phyloP scores from a whole-genome alignment of 2,329 filamentous ascomycete genomes.

The Penicillium aurantiogriseum region DNA sequence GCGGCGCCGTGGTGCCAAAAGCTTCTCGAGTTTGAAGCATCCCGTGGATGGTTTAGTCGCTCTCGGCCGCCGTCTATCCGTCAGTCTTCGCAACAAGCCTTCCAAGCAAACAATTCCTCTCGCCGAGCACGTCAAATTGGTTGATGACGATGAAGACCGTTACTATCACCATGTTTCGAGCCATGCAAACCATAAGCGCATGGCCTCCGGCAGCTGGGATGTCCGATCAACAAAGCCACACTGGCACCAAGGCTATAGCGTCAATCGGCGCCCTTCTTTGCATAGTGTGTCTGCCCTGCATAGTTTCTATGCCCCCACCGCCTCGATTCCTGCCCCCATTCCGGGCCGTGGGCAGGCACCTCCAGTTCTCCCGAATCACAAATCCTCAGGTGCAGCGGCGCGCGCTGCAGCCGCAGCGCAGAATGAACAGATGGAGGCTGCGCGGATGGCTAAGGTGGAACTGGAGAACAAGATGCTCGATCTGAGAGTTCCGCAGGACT shows the following conservation, averaged over 20 bases:
- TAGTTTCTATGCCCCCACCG: constrained; percentile 33
- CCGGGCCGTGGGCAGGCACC: constrained; percentile 40
- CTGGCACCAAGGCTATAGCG: constrained; percentile 30
- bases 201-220: constrained; percentile 27
- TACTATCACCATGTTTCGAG: constrained; percentile 17
- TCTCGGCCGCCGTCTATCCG: constrained; percentile 42
- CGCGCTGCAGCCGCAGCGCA: constrained; percentile 51
- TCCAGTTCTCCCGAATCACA: constrained; percentile 41
- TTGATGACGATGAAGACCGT: constrained; percentile 16
- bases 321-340: constrained; percentile 31
- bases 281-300: constrained; percentile 37
- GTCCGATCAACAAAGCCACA: constrained; percentile 17
- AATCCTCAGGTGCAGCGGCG: constrained; percentile 46
- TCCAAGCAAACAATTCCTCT: constrained; percentile 27
- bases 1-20: constrained; percentile 40
- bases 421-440: constrained; percentile 38
- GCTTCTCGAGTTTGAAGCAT: constrained; percentile 44
- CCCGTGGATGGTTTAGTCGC: constrained; percentile 44
- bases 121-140: constrained; percentile 8
- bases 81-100: constrained; percentile 41
- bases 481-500: constrained; percentile 38
- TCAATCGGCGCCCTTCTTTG: constrained; percentile 39
- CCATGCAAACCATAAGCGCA: constrained; percentile 19
- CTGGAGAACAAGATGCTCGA: constrained; percentile 34
- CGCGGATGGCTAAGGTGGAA: constrained; percentile 30